These are phyloP conservation scores for Heliamphora exappendiculata DNA, from an alignment of 148 eudicot genomes.

Conservation along the genomic window DNA sequence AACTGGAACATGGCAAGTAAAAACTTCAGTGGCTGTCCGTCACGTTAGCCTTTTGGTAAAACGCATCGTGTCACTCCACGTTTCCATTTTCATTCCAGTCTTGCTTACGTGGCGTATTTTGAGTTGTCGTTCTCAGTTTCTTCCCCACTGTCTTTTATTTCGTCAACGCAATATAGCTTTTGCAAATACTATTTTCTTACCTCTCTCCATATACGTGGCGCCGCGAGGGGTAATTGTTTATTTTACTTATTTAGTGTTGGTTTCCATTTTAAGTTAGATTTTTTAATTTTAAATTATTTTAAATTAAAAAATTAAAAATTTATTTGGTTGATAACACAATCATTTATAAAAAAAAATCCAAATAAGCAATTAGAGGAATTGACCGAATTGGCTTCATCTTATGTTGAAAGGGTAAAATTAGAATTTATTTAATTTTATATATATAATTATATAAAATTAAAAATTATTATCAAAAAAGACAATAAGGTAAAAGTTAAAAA, in stretches of 20 bases:
- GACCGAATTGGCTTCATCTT: too few species aligned
- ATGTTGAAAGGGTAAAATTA: too few species aligned
- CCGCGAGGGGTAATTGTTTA: too few species aligned
- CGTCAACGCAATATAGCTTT: neutral
- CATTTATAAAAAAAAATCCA: too few species aligned
- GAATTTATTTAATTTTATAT: too few species aligned
- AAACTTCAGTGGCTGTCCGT: neutral
- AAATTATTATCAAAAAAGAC: too few species aligned
- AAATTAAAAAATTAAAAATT: too few species aligned
- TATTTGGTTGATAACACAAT: too few species aligned
- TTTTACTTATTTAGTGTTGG: neutral
- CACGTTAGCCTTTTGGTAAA: neutral
- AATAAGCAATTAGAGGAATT: too few species aligned
- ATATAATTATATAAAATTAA: too few species aligned
- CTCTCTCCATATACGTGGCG: neutral
- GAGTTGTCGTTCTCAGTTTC: neutral
- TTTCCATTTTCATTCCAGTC: neutral
- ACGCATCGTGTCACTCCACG: neutral
- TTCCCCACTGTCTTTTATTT: neutral
- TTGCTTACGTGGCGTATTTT: neutral
- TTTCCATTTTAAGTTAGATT: neutral
- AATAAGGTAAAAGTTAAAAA: too few species aligned
- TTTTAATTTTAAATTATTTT: too few species aligned
- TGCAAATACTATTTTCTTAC: neutral
- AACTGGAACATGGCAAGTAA: neutral